These are phyloP conservation scores for Zalaria sp. DNA, from an alignment of 2,329 filamentous ascomycete species.

Conservation along the genomic window DNA sequence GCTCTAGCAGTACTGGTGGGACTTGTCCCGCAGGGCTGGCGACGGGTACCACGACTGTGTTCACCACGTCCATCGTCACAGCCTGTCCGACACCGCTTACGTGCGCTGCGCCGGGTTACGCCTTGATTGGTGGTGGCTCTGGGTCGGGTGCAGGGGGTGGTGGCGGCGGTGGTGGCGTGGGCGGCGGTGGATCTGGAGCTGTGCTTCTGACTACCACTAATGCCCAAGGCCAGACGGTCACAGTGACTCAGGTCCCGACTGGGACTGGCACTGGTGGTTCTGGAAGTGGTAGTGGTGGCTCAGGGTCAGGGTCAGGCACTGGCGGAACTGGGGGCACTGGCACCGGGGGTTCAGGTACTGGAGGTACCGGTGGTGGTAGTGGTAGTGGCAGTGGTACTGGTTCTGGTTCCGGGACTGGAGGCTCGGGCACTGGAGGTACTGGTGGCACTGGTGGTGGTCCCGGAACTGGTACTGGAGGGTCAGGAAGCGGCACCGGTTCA, in stretches of 20 bases:
- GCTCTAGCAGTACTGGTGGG: conserved; percentile 1
- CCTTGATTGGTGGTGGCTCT: neutral
- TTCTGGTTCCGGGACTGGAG: conserved; percentile 1
- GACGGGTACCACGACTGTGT: conserved; percentile 16
- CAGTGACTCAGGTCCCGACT: too few species aligned
- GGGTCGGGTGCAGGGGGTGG: neutral
- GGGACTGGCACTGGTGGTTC: too few species aligned
- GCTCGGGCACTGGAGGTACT: conserved; percentile 4
- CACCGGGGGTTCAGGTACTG: neutral
- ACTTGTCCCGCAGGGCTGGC: conserved; percentile 7
- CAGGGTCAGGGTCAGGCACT: too few species aligned
- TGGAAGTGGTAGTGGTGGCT: too few species aligned
- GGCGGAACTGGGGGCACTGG: conserved; percentile 3
- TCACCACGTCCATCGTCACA: conserved; percentile 17
- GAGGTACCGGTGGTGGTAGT: conserved; percentile 1
- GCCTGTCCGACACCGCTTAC: conserved; percentile 14
- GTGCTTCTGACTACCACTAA: neutral
- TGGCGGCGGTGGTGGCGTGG: conserved; percentile 2
- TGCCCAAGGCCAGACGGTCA: too few species aligned
- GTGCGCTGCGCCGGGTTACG: conserved; percentile 10
- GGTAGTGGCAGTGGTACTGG: conserved; percentile 2
- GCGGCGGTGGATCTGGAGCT: conserved; percentile 1
- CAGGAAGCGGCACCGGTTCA: neutral
- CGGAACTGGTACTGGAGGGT: neutral
- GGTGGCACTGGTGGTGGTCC: conserved; percentile 1